Evolutionary conservation across 2,329 filamentous ascomycete genomes (phyloP).

Genomic region (Orbilia ellipsospora): DNA sequence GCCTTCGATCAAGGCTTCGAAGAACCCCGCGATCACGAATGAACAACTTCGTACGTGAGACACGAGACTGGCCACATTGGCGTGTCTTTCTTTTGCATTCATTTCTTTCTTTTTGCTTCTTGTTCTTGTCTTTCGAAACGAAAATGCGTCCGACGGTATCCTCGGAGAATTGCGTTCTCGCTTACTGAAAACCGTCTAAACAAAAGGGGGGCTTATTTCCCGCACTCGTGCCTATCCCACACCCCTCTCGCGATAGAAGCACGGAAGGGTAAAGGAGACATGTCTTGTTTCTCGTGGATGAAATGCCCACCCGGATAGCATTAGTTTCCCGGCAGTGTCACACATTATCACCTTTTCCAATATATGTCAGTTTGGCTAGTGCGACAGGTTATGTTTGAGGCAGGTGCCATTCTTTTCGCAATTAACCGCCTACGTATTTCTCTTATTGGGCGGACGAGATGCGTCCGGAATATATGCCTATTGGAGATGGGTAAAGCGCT

Average conservation of each 20-base stretch:
- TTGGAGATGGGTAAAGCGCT: slow-evolving; percentile 53
- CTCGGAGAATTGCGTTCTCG: slow-evolving; percentile 56
- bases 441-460: slow-evolving; percentile 42
- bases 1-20: slow-evolving; percentile 25
- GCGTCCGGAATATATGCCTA: slow-evolving; percentile 55
- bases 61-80: slow-evolving; percentile 35
- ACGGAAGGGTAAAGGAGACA: slow-evolving; percentile 52
- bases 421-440: slow-evolving; percentile 50
- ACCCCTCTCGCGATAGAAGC: slow-evolving; percentile 44
- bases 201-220: slow-evolving; percentile 56
- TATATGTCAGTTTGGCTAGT: slow-evolving; percentile 48
- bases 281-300: slow-evolving; percentile 41
- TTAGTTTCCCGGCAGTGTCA: slow-evolving; percentile 49
- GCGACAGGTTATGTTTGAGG: slow-evolving; percentile 54
- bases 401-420: slow-evolving; percentile 53
- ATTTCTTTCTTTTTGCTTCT: background rate
- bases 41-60: slow-evolving; percentile 41
- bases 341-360: slow-evolving; percentile 35
- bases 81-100: slow-evolving; percentile 12
- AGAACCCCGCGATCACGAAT: slow-evolving; percentile 17
- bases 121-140: slow-evolving; percentile 31
- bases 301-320: slow-evolving; percentile 34
- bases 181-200: slow-evolving; percentile 55
- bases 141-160: slow-evolving; percentile 25
- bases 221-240: slow-evolving; percentile 32